Conservation (phyloP, 2,329 filamentous ascomycete species). For the Nothophaeocryptopus gaeumannii region DNA sequence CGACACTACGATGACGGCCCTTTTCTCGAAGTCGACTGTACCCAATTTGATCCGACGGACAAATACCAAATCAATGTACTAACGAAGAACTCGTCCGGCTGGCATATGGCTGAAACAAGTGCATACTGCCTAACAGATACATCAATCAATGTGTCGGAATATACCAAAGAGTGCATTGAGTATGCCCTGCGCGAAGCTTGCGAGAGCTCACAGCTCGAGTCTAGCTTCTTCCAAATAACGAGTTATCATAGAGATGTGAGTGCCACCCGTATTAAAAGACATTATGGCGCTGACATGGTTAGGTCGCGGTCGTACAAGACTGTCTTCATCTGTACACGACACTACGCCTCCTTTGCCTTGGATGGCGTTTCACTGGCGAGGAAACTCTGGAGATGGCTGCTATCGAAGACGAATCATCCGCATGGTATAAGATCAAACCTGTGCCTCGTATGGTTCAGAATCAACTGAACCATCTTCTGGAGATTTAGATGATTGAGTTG, state of each 20-base stretch:
- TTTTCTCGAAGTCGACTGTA: slow-evolving; percentile 5
- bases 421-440: slow-evolving; percentile 1
- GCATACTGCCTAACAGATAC: slow-evolving; percentile 4
- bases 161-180: slow-evolving; percentile 4
- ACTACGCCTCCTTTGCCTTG: slow-evolving; percentile 3
- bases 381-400: slow-evolving; percentile 3
- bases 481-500: slow-evolving; percentile 4
- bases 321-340: slow-evolving; percentile 5
- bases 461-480: slow-evolving; percentile 5
- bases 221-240: slow-evolving; percentile 3
- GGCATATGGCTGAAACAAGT: slow-evolving; percentile 4
- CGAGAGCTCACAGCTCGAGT: slow-evolving; percentile 2
- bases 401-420: slow-evolving; percentile 3
- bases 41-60: slow-evolving; percentile 3
- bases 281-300: slow-evolving; percentile 3
- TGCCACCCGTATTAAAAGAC: slow-evolving; percentile 4
- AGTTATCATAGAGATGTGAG: slow-evolving; percentile 4
- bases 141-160: slow-evolving; percentile 4
- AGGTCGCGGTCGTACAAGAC: slow-evolving; percentile 1
- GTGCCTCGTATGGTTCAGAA: slow-evolving; percentile 3
- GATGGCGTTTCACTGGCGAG: slow-evolving; percentile 3
- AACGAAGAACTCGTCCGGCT: slow-evolving; percentile 3
- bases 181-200: slow-evolving; percentile 4
- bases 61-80: slow-evolving; percentile 3
- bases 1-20: slow-evolving; percentile 4